A percentile compares a stretch with the other conserved stretches of the same genome.
These are phyloP conservation scores for Sarcocystis neurona DNA, from an alignment of 169 alveolate genomes.

Conservation along the genomic window DNA sequence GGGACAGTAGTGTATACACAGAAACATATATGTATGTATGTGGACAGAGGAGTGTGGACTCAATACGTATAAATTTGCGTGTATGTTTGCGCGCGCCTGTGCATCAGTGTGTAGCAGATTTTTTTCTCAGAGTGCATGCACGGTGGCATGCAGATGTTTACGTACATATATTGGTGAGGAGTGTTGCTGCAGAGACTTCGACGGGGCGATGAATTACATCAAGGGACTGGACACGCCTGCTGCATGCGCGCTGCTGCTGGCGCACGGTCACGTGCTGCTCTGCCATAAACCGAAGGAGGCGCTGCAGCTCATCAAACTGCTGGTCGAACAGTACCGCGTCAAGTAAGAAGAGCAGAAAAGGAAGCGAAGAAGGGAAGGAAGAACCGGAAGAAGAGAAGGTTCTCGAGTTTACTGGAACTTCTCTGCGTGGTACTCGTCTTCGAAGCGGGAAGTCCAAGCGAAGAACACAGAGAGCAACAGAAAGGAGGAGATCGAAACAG, in stretches of 20 bases:
- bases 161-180: too few relatives aligned
- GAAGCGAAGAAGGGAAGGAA: too few relatives aligned
- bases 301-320: slow-evolving; percentile 38
- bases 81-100: neutral
- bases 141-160: too few relatives aligned
- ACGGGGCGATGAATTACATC: slow-evolving; percentile 46
- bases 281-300: slow-evolving; percentile 52
- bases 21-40: neutral
- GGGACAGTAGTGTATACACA: too few relatives aligned
- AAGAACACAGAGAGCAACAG: too few relatives aligned
- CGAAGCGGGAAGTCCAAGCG: too few relatives aligned
- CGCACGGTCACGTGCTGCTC: slow-evolving; percentile 55
- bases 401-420: too few relatives aligned
- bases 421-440: too few relatives aligned
- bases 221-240: slow-evolving; percentile 63
- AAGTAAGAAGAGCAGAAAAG: slow-evolving; percentile 43
- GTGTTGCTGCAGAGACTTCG: neutral
- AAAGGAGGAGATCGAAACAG: too few relatives aligned
- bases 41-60: neutral
- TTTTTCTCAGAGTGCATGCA: neutral
- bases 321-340: slow-evolving; percentile 50
- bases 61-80: neutral
- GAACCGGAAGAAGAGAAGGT: too few relatives aligned
- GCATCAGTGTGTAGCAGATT: neutral
- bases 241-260: slow-evolving; percentile 59